phyloP scores from a whole-genome alignment of 1,284 basidiomycete genomes.

The Athelia psychrophila region DNA sequence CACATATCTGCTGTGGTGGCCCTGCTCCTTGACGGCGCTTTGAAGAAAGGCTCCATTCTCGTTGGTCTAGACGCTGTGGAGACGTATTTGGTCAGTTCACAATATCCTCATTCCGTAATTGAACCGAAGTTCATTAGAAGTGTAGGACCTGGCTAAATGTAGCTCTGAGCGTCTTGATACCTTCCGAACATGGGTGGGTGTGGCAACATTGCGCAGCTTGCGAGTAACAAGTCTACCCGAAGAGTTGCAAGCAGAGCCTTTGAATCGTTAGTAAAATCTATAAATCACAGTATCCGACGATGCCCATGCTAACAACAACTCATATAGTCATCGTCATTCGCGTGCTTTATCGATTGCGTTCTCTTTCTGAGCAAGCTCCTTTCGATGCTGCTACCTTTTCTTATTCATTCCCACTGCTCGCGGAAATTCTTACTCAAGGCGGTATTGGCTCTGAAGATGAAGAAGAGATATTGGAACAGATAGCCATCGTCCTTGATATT shows the following conservation, averaged over 20 bases:
- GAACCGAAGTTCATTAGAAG: neutral
- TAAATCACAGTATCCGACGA: neutral
- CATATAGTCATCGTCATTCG: slow-evolving; percentile 74
- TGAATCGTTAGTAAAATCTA: slow-evolving; percentile 48
- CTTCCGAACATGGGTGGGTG: slow-evolving; percentile 70
- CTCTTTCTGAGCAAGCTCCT: slow-evolving; percentile 77
- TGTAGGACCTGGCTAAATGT: slow-evolving; percentile 59
- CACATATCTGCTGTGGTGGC: slow-evolving; percentile 58
- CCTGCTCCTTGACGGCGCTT: slow-evolving; percentile 64
- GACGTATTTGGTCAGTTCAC: slow-evolving; percentile 67
- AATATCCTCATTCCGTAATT: slow-evolving; percentile 3
- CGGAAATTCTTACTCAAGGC: slow-evolving; percentile 65
- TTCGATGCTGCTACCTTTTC: slow-evolving; percentile 87
- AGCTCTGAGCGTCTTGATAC: slow-evolving; percentile 71
- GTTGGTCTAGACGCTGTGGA: slow-evolving; percentile 65
- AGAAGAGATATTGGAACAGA: slow-evolving; percentile 86
- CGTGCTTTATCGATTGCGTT: slow-evolving; percentile 85
- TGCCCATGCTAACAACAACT: slow-evolving; percentile 4
- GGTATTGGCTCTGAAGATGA: slow-evolving; percentile 71
- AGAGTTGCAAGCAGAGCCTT: slow-evolving; percentile 68
- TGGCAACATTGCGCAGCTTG: slow-evolving; percentile 76
- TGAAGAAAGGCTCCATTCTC: slow-evolving; percentile 57
- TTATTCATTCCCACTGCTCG: slow-evolving; percentile 79
- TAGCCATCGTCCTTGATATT: slow-evolving; percentile 82
- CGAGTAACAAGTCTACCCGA: slow-evolving; percentile 68